Base-by-base conservation (phyloP, 2,329 filamentous ascomycete species). In the Colletotrichum eremochloae region DNA sequence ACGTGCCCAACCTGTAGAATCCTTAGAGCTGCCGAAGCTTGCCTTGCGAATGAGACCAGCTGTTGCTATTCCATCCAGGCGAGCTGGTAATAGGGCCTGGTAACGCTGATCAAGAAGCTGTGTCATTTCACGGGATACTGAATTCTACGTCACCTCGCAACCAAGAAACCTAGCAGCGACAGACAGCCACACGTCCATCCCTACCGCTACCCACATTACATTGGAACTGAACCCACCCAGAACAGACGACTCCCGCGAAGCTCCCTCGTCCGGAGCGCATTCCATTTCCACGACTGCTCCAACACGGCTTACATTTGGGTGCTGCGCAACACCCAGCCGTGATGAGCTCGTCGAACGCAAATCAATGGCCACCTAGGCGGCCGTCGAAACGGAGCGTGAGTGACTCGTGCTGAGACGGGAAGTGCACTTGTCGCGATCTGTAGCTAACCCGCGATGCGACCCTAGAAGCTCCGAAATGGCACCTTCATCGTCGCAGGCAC, bases 401-500 rank as follows among this genome's bases (percentile, higher is more conserved):
- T 78, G 72, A 20, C 46, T 11, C 5, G 31, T 40, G 52, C 53
- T 36, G 44, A 50, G n/a, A 20, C 56, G 29, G 20, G 46, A 50
- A 75, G 63, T 50, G 57, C 7, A n/a, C 18, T 36, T 29, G 36
- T 33, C 9, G 52, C 50, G 24, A 42, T n/a, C 15, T 20, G 52
- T 18, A 46, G 67, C 66, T 72, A 55, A 71, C 52, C 15, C 56
- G 36, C 50, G 57, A 29, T 70, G 55, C 44, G 48, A 57, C 42
- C 50, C 24, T 79, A 92, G 89, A 91, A 95, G 87, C 87, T 97
- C 73, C 92, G 93, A 76, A 93, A 96, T 80, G 94, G 94, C 75
- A 96, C 94, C 56, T 95, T 97, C 81, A 93, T 98, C 76, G 88
- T 97, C 67, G 95, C 96, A 9, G 87, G 88, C 71, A 98, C 95